Percentiles rank a stretch among this genome's conserved stretches.
Conservation (phyloP, 371 early-diverging fungal species). For the Lichtheimia hyalospora region DNA sequence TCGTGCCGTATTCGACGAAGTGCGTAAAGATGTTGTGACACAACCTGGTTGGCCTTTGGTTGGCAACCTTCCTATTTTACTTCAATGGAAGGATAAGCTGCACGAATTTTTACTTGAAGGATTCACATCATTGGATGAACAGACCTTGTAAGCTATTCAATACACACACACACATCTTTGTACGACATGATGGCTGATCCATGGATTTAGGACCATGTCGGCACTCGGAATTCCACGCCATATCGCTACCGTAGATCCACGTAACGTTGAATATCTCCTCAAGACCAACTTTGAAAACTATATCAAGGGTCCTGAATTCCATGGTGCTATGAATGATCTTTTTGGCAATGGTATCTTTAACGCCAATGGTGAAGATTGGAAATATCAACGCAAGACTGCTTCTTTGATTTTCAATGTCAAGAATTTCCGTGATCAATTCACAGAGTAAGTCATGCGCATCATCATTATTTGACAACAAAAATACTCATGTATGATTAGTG, state of each 20-base stretch:
- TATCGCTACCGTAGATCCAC: slow-evolving; percentile 42
- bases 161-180: background rate
- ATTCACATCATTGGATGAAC: slow-evolving; percentile 16
- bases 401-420: slow-evolving; percentile 70
- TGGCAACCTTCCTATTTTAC: slow-evolving; percentile 20
- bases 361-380: slow-evolving; percentile 68
- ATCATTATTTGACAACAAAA: background rate
- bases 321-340: slow-evolving; percentile 35
- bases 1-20: slow-evolving; percentile 27
- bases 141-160: slow-evolving; percentile 27
- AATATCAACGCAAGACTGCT: slow-evolving; percentile 67
- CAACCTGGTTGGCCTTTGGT: slow-evolving; percentile 25
- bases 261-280: slow-evolving; percentile 39
- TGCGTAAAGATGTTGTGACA: slow-evolving; percentile 17
- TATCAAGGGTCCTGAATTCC: slow-evolving; percentile 48
- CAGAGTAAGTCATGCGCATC: slow-evolving; percentile 35
- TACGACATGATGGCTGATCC: background rate
- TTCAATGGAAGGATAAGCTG: slow-evolving; percentile 21
- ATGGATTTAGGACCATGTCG: slow-evolving; percentile 16
- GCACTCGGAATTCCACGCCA: slow-evolving; percentile 29
- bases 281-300: slow-evolving; percentile 61
- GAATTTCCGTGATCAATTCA: slow-evolving; percentile 70
- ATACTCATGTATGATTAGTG: slow-evolving; percentile 15
- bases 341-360: slow-evolving; percentile 78
- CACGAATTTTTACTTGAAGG: slow-evolving; percentile 23